These are phyloP conservation scores for Fusarium anguioides DNA, from an alignment of 2,329 filamentous ascomycete species.

Conservation along the genomic window DNA sequence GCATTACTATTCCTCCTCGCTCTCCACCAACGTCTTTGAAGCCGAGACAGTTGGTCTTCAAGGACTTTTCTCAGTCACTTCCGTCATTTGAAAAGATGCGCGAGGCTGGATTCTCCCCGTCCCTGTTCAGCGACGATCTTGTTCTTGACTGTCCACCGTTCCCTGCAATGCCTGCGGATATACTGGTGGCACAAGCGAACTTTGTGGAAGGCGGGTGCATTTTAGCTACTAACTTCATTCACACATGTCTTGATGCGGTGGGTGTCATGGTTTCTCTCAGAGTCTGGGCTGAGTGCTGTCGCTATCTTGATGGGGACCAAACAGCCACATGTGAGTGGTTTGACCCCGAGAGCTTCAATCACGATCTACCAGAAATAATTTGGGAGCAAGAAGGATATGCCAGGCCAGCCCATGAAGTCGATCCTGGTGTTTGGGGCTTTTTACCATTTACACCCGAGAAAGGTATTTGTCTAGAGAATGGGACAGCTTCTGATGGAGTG, in stretches of 20 bases:
- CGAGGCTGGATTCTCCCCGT: not conserved
- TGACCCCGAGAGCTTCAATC: not conserved
- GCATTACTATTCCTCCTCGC: not conserved
- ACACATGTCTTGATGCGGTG: constrained; percentile 4
- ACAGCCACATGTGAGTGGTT: constrained; percentile 9
- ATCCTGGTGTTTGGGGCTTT: constrained; percentile 1
- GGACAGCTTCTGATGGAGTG: not conserved
- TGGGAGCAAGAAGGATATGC: constrained; percentile 7
- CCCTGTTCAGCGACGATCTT: not conserved
- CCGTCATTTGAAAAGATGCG: not conserved
- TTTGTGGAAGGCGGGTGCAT: not conserved
- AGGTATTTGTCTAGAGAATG: not conserved
- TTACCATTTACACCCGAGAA: not conserved
- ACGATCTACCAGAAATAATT: not conserved
- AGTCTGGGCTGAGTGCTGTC: constrained; percentile 12
- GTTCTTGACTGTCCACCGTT: not conserved
- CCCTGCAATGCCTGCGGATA: not conserved
- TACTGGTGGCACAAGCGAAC: constrained; percentile 8
- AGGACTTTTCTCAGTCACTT: constrained; percentile 1
- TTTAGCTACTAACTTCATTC: constrained; percentile 4
- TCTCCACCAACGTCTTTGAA: not conserved
- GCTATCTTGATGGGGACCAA: not conserved
- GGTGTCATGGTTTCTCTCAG: not conserved
- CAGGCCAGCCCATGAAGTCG: not conserved
- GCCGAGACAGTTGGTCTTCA: not conserved